phyloP scores from a whole-genome alignment of 2,329 filamentous ascomycete genomes.

The Laburnicola sp. region DNA sequence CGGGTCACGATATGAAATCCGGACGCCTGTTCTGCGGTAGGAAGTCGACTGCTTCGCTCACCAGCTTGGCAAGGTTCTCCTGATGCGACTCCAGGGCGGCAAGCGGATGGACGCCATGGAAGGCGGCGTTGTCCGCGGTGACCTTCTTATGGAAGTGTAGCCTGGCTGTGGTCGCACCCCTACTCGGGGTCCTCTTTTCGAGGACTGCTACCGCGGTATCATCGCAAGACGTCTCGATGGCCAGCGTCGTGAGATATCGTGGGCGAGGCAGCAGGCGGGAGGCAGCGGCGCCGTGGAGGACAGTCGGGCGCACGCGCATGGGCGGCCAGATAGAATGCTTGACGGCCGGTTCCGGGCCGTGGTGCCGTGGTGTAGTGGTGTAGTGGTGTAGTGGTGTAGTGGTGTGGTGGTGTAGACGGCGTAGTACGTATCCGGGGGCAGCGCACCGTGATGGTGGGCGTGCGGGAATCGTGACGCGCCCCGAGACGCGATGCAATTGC shows the following conservation, averaged over 20 bases:
- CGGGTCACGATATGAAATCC: conserved; percentile 89
- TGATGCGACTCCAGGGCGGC: conserved; percentile 77
- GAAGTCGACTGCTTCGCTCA: conserved; percentile 63
- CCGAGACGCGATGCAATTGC: too few relatives aligned
- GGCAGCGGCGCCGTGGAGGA: conserved; percentile 7
- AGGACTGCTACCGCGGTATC: conserved; percentile 89
- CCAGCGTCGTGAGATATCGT: conserved; percentile 56
- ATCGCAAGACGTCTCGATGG: conserved; percentile 86
- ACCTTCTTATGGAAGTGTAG: conserved; percentile 80
- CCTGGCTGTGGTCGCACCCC: conserved; percentile 47
- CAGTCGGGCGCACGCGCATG: conserved; percentile 26
- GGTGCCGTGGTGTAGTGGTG: too few relatives aligned
- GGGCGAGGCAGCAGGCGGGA: not conserved
- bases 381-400: too few relatives aligned
- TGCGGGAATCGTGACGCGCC: too few relatives aligned
- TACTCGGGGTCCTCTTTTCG: conserved; percentile 52
- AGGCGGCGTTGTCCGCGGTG: conserved; percentile 76
- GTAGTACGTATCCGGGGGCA: too few relatives aligned
- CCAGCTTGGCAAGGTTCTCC: conserved; percentile 66
- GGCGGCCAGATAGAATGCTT: conserved; percentile 4
- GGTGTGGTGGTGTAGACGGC: too few relatives aligned
- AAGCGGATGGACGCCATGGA: conserved; percentile 78
- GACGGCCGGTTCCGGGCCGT: too few relatives aligned
- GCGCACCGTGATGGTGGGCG: too few relatives aligned
- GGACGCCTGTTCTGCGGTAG: conserved; percentile 59